Base-by-base conservation (phyloP, 371 early-diverging fungal genomes). In the Batkoa obscura region DNA sequence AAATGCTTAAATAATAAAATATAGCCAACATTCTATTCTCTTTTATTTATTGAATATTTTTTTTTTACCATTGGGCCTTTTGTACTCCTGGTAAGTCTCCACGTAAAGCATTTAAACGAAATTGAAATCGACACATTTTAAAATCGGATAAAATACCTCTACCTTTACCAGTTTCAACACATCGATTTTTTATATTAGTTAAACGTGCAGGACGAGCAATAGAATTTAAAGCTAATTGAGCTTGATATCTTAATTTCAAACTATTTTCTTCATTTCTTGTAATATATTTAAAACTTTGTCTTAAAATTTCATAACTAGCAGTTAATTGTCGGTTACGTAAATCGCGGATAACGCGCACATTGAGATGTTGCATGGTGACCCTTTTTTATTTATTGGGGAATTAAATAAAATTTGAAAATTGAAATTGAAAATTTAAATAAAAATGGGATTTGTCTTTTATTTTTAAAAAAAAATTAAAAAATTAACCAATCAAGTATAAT, bases 51-150 rank as follows among this genome's bases (percentile, higher is more conserved):
- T 31, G n/a, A 5, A 4, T n/a, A n/a, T n/a, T n/a, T n/a, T n/a
- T 33, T 15, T 12, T 47, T 66, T 83, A 88, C 89, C 89, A 88
- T 50, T 80, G 77, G 9, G 84, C 67, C 66, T 86, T 88, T 66
- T 74, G 76, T 49, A 88, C 87, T 61, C 89, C 89, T 6, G 87
- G 84, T 55, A 88, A 66, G 48, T 84, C 82, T 50, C 89, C 89
- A 50, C 76, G 80, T 50, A 86, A 65, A 4, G 89, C 89, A 66
- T 83, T 83, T 51, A 81, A 56, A 60, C 88, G 81, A 72, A 88
- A 88, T 66, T 83, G 85, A 70, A 78, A 81, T 56, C 87, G 72
- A 58, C 84, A 85, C 52, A 88, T 61, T 56, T 74, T 77, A 72
- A 83, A 86, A 59, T 82, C 83, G 64, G 81, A 75, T 49, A 88